A percentile compares a stretch with the other conserved stretches of the same genome.
Evolutionary conservation across 2,329 filamentous ascomycete species (phyloP).

Genomic region (Capronia epimyces): DNA sequence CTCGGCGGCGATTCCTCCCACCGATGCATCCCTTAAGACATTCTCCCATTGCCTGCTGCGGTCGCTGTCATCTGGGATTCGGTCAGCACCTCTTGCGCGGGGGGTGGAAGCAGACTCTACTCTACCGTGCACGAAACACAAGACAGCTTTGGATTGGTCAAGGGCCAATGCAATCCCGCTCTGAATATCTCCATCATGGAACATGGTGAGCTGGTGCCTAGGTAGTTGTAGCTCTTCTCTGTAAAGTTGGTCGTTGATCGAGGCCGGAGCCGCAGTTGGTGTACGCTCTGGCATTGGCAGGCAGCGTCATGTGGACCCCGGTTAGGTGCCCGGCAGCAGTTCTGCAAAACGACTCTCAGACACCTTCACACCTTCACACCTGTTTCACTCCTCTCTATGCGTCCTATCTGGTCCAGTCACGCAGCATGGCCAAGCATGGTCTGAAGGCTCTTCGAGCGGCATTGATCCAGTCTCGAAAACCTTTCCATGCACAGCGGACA

Average conservation of each 20-base stretch:
- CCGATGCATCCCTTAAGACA: conserved; percentile 36
- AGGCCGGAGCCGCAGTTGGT: neutral
- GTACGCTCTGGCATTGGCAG: neutral
- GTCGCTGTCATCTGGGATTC: conserved; percentile 56
- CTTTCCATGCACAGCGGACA: neutral
- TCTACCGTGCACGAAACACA: conserved; percentile 77
- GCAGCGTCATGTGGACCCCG: neutral
- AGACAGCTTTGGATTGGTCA: conserved; percentile 67
- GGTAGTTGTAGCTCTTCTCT: neutral
- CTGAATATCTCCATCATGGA: conserved; percentile 73
- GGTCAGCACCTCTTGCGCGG: conserved; percentile 2
- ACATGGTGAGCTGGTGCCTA: conserved; percentile 51
- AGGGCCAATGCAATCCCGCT: conserved; percentile 74
- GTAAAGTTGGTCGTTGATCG: neutral
- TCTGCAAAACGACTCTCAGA: neutral
- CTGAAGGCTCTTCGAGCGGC: conserved; percentile 13
- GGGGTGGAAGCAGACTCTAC: neutral
- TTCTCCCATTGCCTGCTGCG: conserved; percentile 69
- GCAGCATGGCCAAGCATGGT: conserved; percentile 16
- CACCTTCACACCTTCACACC: neutral
- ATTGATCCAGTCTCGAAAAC: neutral
- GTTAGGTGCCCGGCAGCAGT: neutral
- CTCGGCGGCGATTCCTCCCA: conserved; percentile 37
- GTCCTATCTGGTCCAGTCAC: neutral
- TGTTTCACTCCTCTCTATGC: neutral